phyloP scores from a whole-genome alignment of 148 eudicot species.

The Rhododendron henanense region DNA sequence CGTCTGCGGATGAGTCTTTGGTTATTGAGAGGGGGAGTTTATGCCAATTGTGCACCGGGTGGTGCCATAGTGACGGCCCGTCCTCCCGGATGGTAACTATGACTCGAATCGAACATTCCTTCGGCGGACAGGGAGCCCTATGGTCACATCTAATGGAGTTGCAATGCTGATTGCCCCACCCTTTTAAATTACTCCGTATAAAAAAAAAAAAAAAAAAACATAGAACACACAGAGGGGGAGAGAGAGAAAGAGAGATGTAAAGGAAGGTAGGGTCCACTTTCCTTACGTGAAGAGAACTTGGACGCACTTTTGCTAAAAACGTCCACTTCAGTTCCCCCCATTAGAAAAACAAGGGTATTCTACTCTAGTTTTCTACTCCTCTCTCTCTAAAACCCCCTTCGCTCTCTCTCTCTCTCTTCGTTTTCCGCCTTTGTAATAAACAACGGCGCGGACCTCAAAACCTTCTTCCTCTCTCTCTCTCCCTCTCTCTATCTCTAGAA shows the following conservation, averaged over 20 bases:
- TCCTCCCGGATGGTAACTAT: fast-evolving
- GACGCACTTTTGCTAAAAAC: conserved; percentile 55
- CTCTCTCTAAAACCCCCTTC: conserved; percentile 3
- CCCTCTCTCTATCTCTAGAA: not conserved
- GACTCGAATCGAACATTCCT: too few relatives aligned
- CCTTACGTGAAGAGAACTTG: conserved; percentile 57
- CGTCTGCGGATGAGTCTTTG: too few relatives aligned
- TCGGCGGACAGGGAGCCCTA: too few relatives aligned
- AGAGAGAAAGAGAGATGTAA: conserved; percentile 12
- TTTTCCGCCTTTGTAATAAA: not conserved
- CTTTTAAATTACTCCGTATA: too few relatives aligned
- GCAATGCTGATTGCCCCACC: too few relatives aligned
- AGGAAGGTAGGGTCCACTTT: conserved; percentile 21
- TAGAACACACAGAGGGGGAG: not conserved
- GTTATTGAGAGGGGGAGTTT: too few relatives aligned
- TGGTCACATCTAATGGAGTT: too few relatives aligned
- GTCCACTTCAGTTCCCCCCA: conserved; percentile 21
- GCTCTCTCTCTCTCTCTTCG: not conserved
- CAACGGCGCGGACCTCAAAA: conserved; percentile 15
- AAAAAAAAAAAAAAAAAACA: too few relatives aligned
- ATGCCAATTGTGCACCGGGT: too few relatives aligned
- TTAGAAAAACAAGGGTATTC: not conserved
- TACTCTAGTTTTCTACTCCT: not conserved
- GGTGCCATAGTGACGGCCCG: too few relatives aligned
- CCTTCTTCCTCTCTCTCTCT: not conserved